phyloP scores from a whole-genome alignment of 2,329 filamentous ascomycete species.

The Aspergillus costaricaensis region DNA sequence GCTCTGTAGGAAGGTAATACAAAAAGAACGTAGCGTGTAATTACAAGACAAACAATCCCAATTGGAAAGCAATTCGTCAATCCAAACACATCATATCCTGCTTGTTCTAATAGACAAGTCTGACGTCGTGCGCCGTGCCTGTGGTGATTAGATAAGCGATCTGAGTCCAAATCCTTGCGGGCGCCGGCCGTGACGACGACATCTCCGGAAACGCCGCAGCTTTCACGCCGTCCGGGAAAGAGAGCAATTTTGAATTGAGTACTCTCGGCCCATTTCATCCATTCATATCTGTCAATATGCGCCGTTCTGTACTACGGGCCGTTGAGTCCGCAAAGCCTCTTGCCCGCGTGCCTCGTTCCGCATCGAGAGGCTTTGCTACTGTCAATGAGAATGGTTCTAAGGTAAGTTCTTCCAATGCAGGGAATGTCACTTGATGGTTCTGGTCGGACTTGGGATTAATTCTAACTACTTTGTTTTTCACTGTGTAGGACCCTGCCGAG shows the following conservation, averaged over 20 bases:
- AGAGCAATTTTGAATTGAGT: background rate
- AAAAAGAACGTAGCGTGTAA: too few species aligned
- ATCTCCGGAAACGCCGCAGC: slow-evolving; percentile 14
- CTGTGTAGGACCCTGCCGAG: slow-evolving; percentile 72
- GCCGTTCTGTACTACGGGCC: slow-evolving; percentile 44
- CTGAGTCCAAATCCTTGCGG: slow-evolving; percentile 20
- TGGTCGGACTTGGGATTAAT: slow-evolving; percentile 9
- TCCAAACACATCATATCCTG: background rate
- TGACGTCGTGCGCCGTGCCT: slow-evolving; percentile 12
- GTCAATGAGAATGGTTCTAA: slow-evolving; percentile 34
- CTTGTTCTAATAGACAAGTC: background rate
- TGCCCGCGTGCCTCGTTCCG: slow-evolving; percentile 35
- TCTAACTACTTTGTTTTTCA: background rate
- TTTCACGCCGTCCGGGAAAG: slow-evolving; percentile 13
- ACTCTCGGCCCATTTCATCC: slow-evolving; percentile 8
- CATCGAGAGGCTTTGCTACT: slow-evolving; percentile 41
- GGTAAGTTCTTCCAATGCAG: slow-evolving; percentile 27
- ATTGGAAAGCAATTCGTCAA: background rate
- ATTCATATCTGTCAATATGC: slow-evolving; percentile 32
- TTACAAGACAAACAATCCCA: too few species aligned
- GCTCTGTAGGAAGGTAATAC: background rate
- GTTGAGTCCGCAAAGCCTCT: slow-evolving; percentile 42
- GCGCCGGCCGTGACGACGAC: slow-evolving; percentile 15
- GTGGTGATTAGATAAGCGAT: slow-evolving; percentile 34
- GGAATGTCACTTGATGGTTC: background rate